Evolutionary conservation across 1,284 basidiomycete species (phyloP).

Genomic region (Cryptococcus sp.): DNA sequence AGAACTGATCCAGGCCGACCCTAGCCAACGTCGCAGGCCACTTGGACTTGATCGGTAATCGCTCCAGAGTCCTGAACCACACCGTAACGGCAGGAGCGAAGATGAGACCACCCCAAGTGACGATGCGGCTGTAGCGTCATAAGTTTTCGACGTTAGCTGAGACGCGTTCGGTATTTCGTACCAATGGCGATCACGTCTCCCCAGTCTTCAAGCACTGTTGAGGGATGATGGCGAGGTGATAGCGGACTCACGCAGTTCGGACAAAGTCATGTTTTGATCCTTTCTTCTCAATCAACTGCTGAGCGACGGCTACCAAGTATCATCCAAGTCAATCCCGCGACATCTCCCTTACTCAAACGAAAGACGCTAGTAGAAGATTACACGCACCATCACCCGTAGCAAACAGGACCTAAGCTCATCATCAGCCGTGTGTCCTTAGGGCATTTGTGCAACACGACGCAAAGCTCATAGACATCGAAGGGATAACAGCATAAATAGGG

Average conservation of each 20-base stretch:
- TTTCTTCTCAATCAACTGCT: constrained; percentile 57
- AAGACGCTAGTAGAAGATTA: background rate
- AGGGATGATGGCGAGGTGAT: no score
- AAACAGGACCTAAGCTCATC: constrained; percentile 49
- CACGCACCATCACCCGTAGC: constrained; percentile 53
- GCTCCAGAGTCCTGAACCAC: constrained; percentile 50
- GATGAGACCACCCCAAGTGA: constrained; percentile 52
- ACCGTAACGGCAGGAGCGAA: constrained; percentile 53
- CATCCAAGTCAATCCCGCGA: background rate
- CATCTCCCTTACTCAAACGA: background rate
- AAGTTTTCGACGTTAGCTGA: no score
- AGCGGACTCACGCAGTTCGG: constrained; percentile 49
- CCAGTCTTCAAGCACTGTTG: no score
- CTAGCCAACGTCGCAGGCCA: constrained; percentile 40
- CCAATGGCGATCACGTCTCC: no score
- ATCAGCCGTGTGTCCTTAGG: background rate
- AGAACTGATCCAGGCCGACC: constrained; percentile 54
- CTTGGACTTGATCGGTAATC: constrained; percentile 43
- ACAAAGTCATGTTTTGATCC: constrained; percentile 51
- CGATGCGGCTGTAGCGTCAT: constrained; percentile 43
- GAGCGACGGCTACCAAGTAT: constrained; percentile 50
- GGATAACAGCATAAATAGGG: no score
- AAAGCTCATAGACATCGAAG: no score
- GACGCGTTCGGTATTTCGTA: no score
- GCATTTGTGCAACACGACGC: background rate